phyloP scores from a whole-genome alignment of 805 yeast genomes.

The Candida maltosa region DNA sequence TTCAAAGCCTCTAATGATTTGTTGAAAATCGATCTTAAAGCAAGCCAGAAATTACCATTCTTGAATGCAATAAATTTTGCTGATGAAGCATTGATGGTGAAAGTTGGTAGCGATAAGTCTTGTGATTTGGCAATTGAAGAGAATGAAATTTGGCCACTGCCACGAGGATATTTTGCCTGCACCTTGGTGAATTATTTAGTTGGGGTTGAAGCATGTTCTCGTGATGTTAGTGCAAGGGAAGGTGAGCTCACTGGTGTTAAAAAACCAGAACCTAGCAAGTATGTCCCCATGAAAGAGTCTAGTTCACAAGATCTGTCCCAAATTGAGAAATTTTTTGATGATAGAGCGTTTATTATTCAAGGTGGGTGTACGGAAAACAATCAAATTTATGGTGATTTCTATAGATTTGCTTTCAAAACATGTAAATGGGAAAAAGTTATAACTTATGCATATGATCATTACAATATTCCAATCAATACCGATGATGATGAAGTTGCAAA shows the following conservation, averaged over 20 bases:
- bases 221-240: conserved; percentile 2
- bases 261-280: too few species aligned
- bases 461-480: conserved; percentile 20
- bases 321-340: conserved; percentile 19
- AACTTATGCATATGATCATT: conserved; percentile 36
- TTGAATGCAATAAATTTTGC: conserved; percentile 7
- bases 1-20: conserved; percentile 33
- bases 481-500: conserved; percentile 28
- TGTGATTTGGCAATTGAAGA: conserved; percentile 7
- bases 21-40: conserved; percentile 30
- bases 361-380: conserved; percentile 35
- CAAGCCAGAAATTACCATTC: conserved; percentile 14
- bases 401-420: conserved; percentile 27
- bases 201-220: conserved; percentile 2
- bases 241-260: conserved; percentile 1
- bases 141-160: conserved; percentile 24
- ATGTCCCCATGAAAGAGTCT: too few species aligned
- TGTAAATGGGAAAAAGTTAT: conserved; percentile 31
- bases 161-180: conserved; percentile 39
- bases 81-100: conserved; percentile 15
- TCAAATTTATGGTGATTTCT: conserved; percentile 31
- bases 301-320: conserved; percentile 2
- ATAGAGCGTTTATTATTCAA: conserved; percentile 32
- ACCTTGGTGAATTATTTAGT: conserved; percentile 21
- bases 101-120: conserved; percentile 8